A percentile compares a stretch with the other conserved stretches of the same genome.
Evolutionary conservation across 2,329 filamentous ascomycete species (phyloP).

Genomic region (Xenoacremonium recifei): DNA sequence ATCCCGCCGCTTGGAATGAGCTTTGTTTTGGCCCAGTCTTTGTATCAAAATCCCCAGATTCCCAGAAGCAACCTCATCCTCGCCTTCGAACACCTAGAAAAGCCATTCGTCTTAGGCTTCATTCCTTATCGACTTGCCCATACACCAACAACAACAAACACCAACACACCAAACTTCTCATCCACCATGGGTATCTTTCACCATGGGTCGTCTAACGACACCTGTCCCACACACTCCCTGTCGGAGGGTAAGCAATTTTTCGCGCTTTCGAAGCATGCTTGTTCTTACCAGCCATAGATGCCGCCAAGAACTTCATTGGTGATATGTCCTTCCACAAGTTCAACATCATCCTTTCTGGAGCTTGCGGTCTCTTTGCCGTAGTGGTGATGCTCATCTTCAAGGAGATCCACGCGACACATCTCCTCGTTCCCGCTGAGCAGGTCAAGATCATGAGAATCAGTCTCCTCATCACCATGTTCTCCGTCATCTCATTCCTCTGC

Average conservation of each 20-base stretch:
- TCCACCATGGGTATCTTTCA: neutral
- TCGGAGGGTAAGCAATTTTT: neutral
- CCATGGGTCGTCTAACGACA: neutral
- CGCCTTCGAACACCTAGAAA: too few relatives aligned
- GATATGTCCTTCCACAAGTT: conserved; percentile 13
- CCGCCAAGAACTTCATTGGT: conserved; percentile 1
- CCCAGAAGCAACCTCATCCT: too few relatives aligned
- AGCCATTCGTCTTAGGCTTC: too few relatives aligned
- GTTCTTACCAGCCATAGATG: neutral
- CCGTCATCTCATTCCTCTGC: conserved; percentile 18
- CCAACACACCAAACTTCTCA: too few relatives aligned
- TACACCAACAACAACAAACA: too few relatives aligned
- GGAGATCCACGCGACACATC: conserved; percentile 17
- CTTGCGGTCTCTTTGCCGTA: conserved; percentile 14
- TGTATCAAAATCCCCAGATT: too few relatives aligned
- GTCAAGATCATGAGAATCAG: conserved; percentile 17
- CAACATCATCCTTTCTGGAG: conserved; percentile 16
- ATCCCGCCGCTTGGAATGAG: too few relatives aligned
- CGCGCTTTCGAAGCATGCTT: neutral
- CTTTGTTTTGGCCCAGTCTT: too few relatives aligned
- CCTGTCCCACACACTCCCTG: neutral
- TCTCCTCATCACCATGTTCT: conserved; percentile 13
- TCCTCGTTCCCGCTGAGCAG: conserved; percentile 18
- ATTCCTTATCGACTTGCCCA: too few relatives aligned
- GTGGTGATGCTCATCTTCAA: conserved; percentile 13